Base-by-base conservation (phyloP, 2,329 filamentous ascomycete species). In the Teratosphaeria viscida region DNA sequence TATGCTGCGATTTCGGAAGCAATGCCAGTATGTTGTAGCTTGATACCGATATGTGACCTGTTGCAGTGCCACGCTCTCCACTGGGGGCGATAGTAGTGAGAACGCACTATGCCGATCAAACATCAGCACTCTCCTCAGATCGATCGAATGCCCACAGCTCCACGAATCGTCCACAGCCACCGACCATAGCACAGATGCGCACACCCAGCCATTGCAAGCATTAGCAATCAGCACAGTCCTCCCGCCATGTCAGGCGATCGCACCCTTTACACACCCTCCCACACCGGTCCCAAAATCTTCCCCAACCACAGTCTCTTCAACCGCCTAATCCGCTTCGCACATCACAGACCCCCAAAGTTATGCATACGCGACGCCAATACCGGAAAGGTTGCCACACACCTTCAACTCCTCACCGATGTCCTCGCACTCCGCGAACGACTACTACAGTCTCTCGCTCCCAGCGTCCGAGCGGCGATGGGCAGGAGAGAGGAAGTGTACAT, bases 331-430 rank as follows among this genome's bases (percentile, higher is more conserved):
- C 70, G 75, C 34, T 75, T 73, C 57, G 76, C 76, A 11, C 67
- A 70, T 61, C 67, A 67, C 12, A 64, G 54, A 29, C 73, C 72
- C 27, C 65, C 72, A 47, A 68, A 69, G 37, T 61, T 75, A 55
- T 75, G 72, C 34, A 71, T 78, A 54, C 70, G 75, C 26, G 75
- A 78, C 67, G 69, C 69, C 52, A 73, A 73, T 29, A 72, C 70
- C 6, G 66, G 71, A 19, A 59, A 70, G 34, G 70, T 74, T 57
- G 69, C 70, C 47, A 76, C 73, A 1, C 74, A 79, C 64, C 55
- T 75, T 1, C 73, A 78, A 57, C 69, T 80, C 3, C 69, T 80
- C 14, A 73, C 72, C 19, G 76, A 80, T 64, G 74, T 78, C 8
- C 66, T 80, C 8, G 70, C 70, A 16, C 68, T 79, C n/a, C 75